Evolutionary conservation across 208 protist species (phyloP), one percentile per base, ranked within the genome.

Genomic region (Leishmania lainsoni): DNA sequence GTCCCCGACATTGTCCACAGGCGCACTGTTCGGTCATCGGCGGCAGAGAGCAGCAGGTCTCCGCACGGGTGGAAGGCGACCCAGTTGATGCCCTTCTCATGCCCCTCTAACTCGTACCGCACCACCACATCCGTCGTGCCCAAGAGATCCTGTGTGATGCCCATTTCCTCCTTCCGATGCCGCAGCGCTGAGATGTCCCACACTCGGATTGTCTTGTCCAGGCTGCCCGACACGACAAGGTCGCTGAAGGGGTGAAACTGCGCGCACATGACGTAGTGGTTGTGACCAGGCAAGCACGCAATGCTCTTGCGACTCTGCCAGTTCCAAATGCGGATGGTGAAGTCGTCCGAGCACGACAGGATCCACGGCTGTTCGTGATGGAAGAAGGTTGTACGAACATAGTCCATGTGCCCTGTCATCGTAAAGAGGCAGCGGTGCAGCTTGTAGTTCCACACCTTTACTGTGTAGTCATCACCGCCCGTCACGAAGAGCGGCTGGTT

Each of bases 391-490:
- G 98, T 99, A 81, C 99, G 97, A 71, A 99, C 99, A 87, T 99
- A 99, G 90, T 99, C 99, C 66, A 99, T 87, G 86, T 99, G 99
- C 20, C 99, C 99, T 2, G 88, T 90, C 22, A 99, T 93, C 22
- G 96, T 99, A 89, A 99, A 99, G 9, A 99, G 88, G 88, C 99
- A 99, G 51, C 98, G 95, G 32, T 98, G 95, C 69, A 99, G 89
- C 86, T 99, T 99, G 92, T 99, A 99, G 89, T 99, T 99, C 98
- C 99, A 99, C 72, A 99, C 97, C 86, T 99, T 99, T 76, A 99
- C 98, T 71, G 99, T 98, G 80, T 98, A 98, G 90, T 99, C 99
- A 89, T 99, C 99, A 59, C 98, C 99, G 72, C 99, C 99, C 49
- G 98, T 99, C 1, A 99, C 98, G 90, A 99, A 99, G 22, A 99